Percentiles rank a stretch among this genome's conserved stretches.
These are phyloP conservation scores for Tolypocladium ovalisporum DNA, from an alignment of 2,329 filamentous ascomycete genomes.

Conservation along the genomic window DNA sequence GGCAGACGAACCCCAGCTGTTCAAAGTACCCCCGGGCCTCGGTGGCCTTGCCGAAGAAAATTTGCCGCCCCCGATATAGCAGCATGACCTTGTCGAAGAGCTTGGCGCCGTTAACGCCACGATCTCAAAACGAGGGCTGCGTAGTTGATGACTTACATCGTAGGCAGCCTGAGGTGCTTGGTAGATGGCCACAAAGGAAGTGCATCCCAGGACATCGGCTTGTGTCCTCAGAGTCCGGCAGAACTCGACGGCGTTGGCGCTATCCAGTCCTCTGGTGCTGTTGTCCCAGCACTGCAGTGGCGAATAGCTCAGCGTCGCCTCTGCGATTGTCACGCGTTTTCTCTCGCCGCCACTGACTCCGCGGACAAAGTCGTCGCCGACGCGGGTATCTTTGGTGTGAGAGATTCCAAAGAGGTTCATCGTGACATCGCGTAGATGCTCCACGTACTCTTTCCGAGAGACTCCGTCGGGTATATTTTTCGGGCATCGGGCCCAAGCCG, in stretches of 20 bases:
- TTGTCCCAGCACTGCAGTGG: slow-evolving; percentile 14
- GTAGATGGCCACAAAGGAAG: neutral
- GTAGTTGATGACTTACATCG: slow-evolving; percentile 9
- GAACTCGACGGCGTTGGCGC: slow-evolving; percentile 16
- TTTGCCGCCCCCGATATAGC: neutral
- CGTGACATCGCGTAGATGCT: neutral
- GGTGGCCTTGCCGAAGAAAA: neutral
- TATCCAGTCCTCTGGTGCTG: slow-evolving; percentile 13
- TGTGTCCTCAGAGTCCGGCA: slow-evolving; percentile 10
- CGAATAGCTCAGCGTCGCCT: slow-evolving; percentile 32
- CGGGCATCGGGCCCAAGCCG: slow-evolving; percentile 58
- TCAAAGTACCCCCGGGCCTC: neutral
- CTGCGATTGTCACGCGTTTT: slow-evolving; percentile 65
- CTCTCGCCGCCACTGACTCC: slow-evolving; percentile 68
- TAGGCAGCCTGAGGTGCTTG: neutral
- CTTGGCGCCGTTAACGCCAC: neutral
- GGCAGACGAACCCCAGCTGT: neutral
- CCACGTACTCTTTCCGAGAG: neutral
- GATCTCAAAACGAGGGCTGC: slow-evolving; percentile 27
- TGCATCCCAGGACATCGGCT: neutral
- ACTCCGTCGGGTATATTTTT: slow-evolving; percentile 15
- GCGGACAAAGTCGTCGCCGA: slow-evolving; percentile 59
- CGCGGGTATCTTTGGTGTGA: slow-evolving; percentile 18
- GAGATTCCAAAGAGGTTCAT: neutral
- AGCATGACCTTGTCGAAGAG: neutral